Evolutionary conservation across 208 protist species (phyloP).

Genomic region (Novymonas esmeraldas): DNA sequence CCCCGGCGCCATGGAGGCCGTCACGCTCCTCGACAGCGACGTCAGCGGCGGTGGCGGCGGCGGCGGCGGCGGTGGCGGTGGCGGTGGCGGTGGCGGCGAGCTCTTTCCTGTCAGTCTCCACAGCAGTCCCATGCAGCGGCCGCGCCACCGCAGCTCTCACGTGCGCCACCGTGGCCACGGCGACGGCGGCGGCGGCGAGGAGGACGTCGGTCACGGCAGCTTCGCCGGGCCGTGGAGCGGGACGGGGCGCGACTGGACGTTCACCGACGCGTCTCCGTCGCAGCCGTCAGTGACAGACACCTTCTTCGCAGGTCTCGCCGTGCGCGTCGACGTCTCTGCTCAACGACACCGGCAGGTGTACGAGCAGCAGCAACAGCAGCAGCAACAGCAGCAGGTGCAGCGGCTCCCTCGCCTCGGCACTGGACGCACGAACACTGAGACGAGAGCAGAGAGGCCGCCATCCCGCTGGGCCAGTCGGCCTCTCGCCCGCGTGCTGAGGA

Average conservation of each 20-base stretch:
- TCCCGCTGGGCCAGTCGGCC: no score
- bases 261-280: background rate
- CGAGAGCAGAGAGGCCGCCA: no score
- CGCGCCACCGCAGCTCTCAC: background rate
- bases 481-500: no score
- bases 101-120: background rate
- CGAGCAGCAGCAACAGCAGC: background rate
- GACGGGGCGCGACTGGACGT: background rate
- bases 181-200: background rate
- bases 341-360: no score
- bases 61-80: background rate
- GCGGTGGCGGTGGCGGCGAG: background rate
- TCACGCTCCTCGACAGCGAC: background rate
- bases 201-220: background rate
- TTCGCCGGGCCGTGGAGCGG: background rate
- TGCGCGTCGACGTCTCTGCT: background rate
- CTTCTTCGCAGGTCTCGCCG: conserved; percentile 14
- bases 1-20: background rate
- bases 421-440: no score
- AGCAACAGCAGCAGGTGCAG: background rate
- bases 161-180: background rate
- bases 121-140: background rate
- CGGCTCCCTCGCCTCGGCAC: background rate
- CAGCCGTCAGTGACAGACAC: conserved; percentile 5
- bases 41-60: background rate